These are phyloP conservation scores for Termitomyces sp. DNA, from an alignment of 768 basidiomycete species.

Conservation along the genomic window DNA sequence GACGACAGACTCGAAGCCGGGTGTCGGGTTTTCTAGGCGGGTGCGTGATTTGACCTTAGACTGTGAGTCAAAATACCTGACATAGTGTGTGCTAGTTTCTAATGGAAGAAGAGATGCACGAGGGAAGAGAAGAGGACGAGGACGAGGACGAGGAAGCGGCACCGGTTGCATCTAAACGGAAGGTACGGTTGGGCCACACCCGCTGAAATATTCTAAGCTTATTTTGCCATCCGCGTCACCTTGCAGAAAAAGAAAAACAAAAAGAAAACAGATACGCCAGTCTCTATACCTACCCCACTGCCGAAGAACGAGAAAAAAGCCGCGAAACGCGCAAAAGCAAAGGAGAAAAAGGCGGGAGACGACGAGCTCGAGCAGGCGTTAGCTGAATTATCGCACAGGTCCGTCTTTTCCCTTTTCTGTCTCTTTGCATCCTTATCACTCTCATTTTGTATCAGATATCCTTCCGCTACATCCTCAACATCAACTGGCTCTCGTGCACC, in stretches of 20 bases:
- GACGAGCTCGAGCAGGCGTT: conserved; percentile 85
- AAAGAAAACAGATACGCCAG: conserved; percentile 14
- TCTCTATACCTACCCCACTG: conserved; percentile 12
- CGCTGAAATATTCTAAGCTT: neutral
- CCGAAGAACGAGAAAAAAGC: conserved; percentile 48
- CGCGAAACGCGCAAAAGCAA: conserved; percentile 58
- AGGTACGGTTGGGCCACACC: conserved; percentile 21
- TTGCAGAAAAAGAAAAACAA: conserved; percentile 32
- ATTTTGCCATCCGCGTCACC: neutral
- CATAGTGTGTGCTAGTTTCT: conserved; percentile 30
- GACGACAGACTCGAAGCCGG: conserved; percentile 9
- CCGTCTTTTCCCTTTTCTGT: conserved; percentile 12
- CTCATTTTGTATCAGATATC: conserved; percentile 32
- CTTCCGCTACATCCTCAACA: conserved; percentile 32
- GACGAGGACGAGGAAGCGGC: conserved; percentile 29
- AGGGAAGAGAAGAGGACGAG: conserved; percentile 24
- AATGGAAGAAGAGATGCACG: conserved; percentile 23
- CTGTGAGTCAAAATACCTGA: neutral
- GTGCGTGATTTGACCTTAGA: neutral
- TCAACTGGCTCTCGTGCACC: conserved; percentile 16
- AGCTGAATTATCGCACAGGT: conserved; percentile 81
- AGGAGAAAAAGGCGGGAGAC: conserved; percentile 56
- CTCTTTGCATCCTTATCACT: neutral
- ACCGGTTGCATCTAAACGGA: conserved; percentile 26
- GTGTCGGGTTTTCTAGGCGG: conserved; percentile 25